phyloP scores from a whole-genome alignment of 441 rosid species.

The California macrophylla region DNA sequence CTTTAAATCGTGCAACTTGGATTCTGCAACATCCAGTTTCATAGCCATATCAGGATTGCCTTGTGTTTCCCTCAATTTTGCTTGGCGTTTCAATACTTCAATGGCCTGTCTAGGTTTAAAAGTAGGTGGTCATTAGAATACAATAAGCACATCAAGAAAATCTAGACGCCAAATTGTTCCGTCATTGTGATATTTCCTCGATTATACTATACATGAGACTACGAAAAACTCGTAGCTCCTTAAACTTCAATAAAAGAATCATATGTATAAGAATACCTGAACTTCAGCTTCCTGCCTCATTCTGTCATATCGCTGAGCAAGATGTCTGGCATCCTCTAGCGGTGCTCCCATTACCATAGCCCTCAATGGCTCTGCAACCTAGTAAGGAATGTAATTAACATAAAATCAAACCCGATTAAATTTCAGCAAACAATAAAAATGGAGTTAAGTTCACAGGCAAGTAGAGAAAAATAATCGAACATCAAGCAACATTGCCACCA shows the following conservation, averaged over 20 bases:
- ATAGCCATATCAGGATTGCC: constrained; percentile 52
- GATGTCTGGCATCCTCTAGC: constrained; percentile 85
- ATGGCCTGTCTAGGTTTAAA: constrained; percentile 61
- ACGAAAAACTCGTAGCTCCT: background rate
- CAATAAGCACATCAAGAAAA: background rate
- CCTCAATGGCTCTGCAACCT: constrained; percentile 89
- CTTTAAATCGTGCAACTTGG: constrained; percentile 65
- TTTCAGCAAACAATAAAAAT: background rate
- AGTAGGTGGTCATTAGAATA: constrained; percentile 11
- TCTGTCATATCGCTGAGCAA: constrained; percentile 79
- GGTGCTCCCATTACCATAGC: constrained; percentile 93
- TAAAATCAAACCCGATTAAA: background rate
- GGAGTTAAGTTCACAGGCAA: background rate
- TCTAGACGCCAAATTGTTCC: background rate
- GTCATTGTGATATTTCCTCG: background rate
- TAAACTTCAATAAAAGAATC: constrained; percentile 9
- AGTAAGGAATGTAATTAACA: constrained; percentile 23
- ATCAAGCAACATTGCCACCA: background rate
- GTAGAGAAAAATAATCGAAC: background rate
- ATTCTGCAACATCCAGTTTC: constrained; percentile 71
- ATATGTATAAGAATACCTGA: constrained; percentile 43
- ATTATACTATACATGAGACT: background rate
- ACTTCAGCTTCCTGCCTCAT: constrained; percentile 85
- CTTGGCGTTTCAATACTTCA: constrained; percentile 78
- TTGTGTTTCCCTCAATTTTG: constrained; percentile 56